Base-by-base conservation (phyloP, 2,329 filamentous ascomycete genomes). In the Diplodia intermedia region DNA sequence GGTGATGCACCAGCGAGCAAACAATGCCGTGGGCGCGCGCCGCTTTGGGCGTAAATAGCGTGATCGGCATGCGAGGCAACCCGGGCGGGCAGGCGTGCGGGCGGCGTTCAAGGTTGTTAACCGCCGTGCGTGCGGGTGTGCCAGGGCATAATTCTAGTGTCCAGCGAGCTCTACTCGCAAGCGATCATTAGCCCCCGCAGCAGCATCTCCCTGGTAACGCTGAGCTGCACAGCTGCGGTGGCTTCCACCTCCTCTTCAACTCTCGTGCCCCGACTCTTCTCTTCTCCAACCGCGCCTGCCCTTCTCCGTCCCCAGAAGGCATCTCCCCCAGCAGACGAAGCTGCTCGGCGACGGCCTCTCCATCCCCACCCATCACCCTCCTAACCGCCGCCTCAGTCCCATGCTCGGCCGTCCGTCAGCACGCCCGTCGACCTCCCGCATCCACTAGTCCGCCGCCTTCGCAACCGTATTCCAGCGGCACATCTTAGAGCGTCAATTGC, bases 241-340 rank as follows among this genome's bases (percentile, higher is more conserved):
- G 74, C 75, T 74, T 78, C 76, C 76, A 63, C 74, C 75, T 72
- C 75, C 74, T 75, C 72, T 75, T 73, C 73, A 72, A 71, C 72
- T 60, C 71, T 68, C 70, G 69, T 67, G 71, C 70, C 71, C 73
- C 12, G 26, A 26, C 60, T 68, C 60, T 70, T 68, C 72, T 72
- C 73, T 73, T 72, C 73, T 56, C 57, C 66, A 68, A 23, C 55
- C 66, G 66, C 66, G 49, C 77, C 72, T 71, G 70, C 68, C 77
- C 77, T 79, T 79, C 78, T 78, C 73, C 75, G 75, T 74, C 75
- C 75, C 71, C 74, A 79, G 76, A 78, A 78, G 77, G 77, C 74
- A 63, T 53, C 52, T 36, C 69, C 66, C 66, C 43, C 53, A 56
- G 31, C 65, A 9, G 73, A 52, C 60, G 29, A 52, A 69, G 72